Conservation (phyloP, 192 early-diverging fungal genomes). For the Dissophora globulifera region DNA sequence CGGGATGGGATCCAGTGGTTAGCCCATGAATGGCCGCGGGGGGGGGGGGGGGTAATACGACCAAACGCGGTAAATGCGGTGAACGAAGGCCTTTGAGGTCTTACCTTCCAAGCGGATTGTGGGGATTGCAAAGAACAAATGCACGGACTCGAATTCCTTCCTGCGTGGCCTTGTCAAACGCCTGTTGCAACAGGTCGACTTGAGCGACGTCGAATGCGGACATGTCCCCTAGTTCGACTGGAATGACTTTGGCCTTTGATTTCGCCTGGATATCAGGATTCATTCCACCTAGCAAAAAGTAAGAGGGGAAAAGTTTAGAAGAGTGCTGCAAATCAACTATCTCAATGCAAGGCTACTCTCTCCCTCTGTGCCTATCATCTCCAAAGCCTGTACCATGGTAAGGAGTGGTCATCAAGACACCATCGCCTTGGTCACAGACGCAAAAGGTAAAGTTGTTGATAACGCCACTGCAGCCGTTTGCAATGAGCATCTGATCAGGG, state of each 20-base stretch:
- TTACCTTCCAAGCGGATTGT: slow-evolving; percentile 75
- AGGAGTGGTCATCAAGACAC: slow-evolving; percentile 77
- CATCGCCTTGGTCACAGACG: slow-evolving; percentile 76
- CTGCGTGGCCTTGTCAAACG: slow-evolving; percentile 54
- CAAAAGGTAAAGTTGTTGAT: slow-evolving; percentile 73
- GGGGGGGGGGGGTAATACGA: too few relatives aligned
- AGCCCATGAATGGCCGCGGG: too few relatives aligned
- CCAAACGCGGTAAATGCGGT: too few relatives aligned
- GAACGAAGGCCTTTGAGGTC: too few relatives aligned
- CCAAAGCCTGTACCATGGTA: slow-evolving; percentile 68
- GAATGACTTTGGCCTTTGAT: slow-evolving; percentile 63
- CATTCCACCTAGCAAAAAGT: slow-evolving; percentile 59
- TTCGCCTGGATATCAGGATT: slow-evolving; percentile 65
- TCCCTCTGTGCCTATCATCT: neutral
- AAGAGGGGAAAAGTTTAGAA: neutral
- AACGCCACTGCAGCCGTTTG: slow-evolving; percentile 73
- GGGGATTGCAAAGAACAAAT: slow-evolving; percentile 78
- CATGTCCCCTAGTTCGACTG: slow-evolving; percentile 57
- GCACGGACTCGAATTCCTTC: slow-evolving; percentile 58
- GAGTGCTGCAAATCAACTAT: too few relatives aligned
- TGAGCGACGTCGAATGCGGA: slow-evolving; percentile 49
- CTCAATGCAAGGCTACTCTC: too few relatives aligned
- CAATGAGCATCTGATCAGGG: slow-evolving; percentile 66
- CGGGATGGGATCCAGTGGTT: too few relatives aligned
- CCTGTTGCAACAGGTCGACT: slow-evolving; percentile 59